phyloP scores from a whole-genome alignment of 2,329 filamentous ascomycete species.

The Xylaria sp. region DNA sequence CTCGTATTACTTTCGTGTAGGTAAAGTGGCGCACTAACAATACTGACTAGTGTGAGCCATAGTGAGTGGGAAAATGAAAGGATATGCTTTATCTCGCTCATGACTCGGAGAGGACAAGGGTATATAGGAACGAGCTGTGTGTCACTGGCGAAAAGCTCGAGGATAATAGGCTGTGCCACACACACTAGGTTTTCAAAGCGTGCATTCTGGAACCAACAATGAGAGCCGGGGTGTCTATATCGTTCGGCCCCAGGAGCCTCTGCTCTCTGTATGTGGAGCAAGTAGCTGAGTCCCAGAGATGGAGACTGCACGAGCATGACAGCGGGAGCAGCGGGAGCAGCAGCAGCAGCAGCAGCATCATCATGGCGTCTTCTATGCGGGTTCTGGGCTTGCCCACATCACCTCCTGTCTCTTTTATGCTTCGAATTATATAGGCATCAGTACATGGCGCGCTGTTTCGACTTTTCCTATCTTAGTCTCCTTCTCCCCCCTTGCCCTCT shows the following conservation, averaged over 20 bases:
- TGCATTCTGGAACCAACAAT: conserved; percentile 11
- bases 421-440: conserved; percentile 15
- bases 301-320: conserved; percentile 6
- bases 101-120: conserved; percentile 2
- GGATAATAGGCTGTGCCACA: conserved; percentile 15
- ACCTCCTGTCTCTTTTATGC: conserved; percentile 6
- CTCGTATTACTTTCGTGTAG: background rate
- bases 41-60: background rate
- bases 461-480: background rate
- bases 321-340: too few relatives aligned
- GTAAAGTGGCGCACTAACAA: background rate
- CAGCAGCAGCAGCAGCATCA: too few relatives aligned
- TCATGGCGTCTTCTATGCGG: conserved; percentile 2
- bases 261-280: conserved; percentile 18
- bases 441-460: conserved; percentile 3
- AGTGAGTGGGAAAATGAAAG: background rate
- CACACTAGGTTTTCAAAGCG: conserved; percentile 3
- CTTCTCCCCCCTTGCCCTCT: conserved; percentile 22
- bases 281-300: background rate
- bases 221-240: conserved; percentile 1
- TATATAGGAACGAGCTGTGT: background rate
- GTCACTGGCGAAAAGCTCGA: conserved; percentile 4
- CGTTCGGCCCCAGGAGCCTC: conserved; percentile 7
- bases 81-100: conserved; percentile 14
- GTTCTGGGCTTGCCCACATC: conserved; percentile 3